A percentile compares a stretch with the other conserved stretches of the same genome.
Conservation (phyloP, 352 stramenopile species). For the Pythium volutum region DNA sequence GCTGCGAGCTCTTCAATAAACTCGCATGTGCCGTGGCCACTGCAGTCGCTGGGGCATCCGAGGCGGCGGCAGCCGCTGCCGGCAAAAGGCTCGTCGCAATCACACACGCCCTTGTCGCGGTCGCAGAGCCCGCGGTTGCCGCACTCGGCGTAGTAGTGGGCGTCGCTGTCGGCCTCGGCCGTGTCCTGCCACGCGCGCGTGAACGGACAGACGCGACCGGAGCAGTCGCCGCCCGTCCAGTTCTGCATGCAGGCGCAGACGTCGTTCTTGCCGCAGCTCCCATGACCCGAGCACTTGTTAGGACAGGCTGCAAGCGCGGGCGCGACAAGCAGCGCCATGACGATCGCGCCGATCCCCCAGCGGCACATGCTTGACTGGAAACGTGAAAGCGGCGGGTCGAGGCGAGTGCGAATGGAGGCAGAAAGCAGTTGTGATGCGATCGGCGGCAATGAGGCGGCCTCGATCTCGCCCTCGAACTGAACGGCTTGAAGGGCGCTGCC, state of each 20-base stretch:
- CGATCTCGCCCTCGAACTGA: not conserved
- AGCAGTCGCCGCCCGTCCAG: constrained; percentile 56
- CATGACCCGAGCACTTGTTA: constrained; percentile 90
- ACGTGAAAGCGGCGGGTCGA: not conserved
- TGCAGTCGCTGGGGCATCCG: constrained; percentile 41
- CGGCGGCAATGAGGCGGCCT: not conserved
- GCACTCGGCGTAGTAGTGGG: constrained; percentile 76
- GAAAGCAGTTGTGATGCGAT: constrained; percentile 19
- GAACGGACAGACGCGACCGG: constrained; percentile 36
- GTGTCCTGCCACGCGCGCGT: constrained; percentile 52
- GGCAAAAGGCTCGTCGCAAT: constrained; percentile 58
- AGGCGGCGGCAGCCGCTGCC: constrained; percentile 62
- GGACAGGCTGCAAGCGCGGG: constrained; percentile 32
- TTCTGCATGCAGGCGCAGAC: constrained; percentile 84
- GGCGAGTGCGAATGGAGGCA: not conserved
- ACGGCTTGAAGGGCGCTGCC: not conserved
- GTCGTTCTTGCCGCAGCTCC: constrained; percentile 71
- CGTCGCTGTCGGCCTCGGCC: constrained; percentile 35
- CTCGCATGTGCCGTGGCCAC: constrained; percentile 44
- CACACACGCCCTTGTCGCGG: constrained; percentile 59
- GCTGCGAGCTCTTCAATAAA: constrained; percentile 52
- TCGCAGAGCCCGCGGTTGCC: constrained; percentile 72
- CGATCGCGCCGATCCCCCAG: constrained; percentile 33
- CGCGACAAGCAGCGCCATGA: constrained; percentile 29
- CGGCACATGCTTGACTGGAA: constrained; percentile 26